Evolutionary conservation across 257 asterid genomes (phyloP).

Genomic region (Capsicum chinense): DNA sequence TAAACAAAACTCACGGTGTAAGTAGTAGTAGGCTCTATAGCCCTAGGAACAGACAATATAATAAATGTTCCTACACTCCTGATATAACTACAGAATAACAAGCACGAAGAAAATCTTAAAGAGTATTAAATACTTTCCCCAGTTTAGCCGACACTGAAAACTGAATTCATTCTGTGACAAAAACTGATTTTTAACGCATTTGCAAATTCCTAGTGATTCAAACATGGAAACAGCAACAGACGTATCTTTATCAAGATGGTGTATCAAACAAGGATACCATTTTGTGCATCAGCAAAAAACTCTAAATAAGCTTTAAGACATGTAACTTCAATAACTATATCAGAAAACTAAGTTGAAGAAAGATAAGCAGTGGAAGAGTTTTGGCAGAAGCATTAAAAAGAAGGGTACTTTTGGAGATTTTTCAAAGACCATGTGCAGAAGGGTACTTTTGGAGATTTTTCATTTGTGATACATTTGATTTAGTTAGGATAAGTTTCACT

Average conservation of each 20-base stretch:
- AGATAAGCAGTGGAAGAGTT: neutral
- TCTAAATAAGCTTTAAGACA: constrained; percentile 69
- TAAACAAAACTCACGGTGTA: neutral
- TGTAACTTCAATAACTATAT: constrained; percentile 91
- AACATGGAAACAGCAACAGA: too few relatives aligned
- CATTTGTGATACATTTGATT: too few relatives aligned
- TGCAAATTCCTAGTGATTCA: neutral
- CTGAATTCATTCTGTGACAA: neutral
- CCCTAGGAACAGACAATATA: neutral
- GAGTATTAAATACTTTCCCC: neutral
- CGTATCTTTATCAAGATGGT: too few relatives aligned
- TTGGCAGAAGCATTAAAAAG: constrained; percentile 3
- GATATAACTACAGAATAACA: neutral
- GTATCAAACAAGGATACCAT: too few relatives aligned
- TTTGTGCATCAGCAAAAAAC: too few relatives aligned
- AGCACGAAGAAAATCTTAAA: neutral
- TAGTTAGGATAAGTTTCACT: too few relatives aligned
- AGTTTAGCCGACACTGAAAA: neutral
- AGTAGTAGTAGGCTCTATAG: neutral
- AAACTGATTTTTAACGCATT: neutral
- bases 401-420: too few relatives aligned
- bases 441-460: too few relatives aligned
- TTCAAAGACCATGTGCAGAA: too few relatives aligned
- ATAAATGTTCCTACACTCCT: neutral
- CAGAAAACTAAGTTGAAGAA: constrained; percentile 42